A percentile compares a stretch with the other conserved stretches of the same genome.
These are phyloP conservation scores for Glaciozyma martinii DNA, from an alignment of 768 basidiomycete species.

Conservation along the genomic window DNA sequence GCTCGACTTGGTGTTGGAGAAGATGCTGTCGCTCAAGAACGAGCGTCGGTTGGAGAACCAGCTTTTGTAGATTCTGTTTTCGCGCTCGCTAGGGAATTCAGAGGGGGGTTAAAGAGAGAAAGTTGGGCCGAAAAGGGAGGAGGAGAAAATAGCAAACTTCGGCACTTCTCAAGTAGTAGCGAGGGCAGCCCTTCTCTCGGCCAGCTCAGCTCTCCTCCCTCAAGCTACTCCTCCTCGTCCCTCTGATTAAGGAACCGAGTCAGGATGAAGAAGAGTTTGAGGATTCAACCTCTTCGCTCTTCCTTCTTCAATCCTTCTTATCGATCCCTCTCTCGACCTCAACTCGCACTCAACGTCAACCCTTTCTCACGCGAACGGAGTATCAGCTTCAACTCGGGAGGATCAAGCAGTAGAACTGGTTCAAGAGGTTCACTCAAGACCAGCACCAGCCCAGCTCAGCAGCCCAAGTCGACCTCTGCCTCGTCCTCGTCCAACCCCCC, in stretches of 20 bases:
- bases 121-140: neutral
- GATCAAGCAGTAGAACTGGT: neutral
- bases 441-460: neutral
- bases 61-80: constrained; percentile 36
- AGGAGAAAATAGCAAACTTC: too few relatives aligned
- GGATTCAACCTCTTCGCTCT: neutral
- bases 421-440: neutral
- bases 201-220: too few relatives aligned
- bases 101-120: neutral
- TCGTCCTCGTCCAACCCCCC: neutral
- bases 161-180: too few relatives aligned
- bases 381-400: neutral
- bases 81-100: neutral
- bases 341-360: neutral
- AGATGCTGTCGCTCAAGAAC: constrained; percentile 64
- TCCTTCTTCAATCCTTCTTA: neutral
- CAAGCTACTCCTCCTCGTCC: too few relatives aligned
- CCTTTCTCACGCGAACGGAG: neutral
- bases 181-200: too few relatives aligned
- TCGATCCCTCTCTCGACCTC: neutral
- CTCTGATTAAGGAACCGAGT: too few relatives aligned
- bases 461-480: neutral
- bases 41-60: constrained; percentile 50
- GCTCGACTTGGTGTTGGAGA: constrained; percentile 59
- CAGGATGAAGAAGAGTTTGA: too few relatives aligned